Evolutionary conservation across 2,329 filamentous ascomycete genomes (phyloP).

Genomic region (Exophiala dermatitidis): DNA sequence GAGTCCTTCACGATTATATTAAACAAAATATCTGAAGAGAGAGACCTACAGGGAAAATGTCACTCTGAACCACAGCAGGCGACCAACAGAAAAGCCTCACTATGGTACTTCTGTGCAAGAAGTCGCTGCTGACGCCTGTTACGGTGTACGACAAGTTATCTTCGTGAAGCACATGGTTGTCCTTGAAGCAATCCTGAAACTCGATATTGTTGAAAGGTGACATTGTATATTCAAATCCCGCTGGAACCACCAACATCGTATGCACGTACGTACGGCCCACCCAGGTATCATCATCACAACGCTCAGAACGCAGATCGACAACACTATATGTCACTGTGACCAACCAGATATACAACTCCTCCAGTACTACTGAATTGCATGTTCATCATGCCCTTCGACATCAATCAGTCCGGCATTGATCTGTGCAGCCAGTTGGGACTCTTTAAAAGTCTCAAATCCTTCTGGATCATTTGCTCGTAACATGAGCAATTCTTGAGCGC

Average conservation of each 20-base stretch:
- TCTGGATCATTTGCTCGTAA: constrained; percentile 39
- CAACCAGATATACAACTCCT: background rate
- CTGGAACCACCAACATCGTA: background rate
- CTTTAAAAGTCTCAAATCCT: constrained; percentile 39
- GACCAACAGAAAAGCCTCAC: too few species aligned
- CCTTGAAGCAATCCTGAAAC: too few species aligned
- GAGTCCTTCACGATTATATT: too few species aligned
- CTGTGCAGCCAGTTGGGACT: constrained; percentile 42
- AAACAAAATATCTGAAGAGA: too few species aligned
- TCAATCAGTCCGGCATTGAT: constrained; percentile 17
- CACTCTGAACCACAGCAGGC: too few species aligned
- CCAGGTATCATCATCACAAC: background rate
- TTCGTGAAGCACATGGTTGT: too few species aligned
- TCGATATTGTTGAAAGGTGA: too few species aligned
- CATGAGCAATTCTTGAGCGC: constrained; percentile 40
- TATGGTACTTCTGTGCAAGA: too few species aligned
- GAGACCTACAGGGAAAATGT: too few species aligned
- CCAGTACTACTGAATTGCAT: background rate
- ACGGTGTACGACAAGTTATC: too few species aligned
- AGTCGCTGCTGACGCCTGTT: too few species aligned
- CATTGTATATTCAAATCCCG: background rate
- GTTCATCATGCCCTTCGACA: background rate
- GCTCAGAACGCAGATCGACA: constrained; percentile 4
- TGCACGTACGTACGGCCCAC: background rate
- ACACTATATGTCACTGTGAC: background rate